These are phyloP conservation scores for Citrullus colocynthis DNA, from an alignment of 306 rosid genomes.

Conservation along the genomic window DNA sequence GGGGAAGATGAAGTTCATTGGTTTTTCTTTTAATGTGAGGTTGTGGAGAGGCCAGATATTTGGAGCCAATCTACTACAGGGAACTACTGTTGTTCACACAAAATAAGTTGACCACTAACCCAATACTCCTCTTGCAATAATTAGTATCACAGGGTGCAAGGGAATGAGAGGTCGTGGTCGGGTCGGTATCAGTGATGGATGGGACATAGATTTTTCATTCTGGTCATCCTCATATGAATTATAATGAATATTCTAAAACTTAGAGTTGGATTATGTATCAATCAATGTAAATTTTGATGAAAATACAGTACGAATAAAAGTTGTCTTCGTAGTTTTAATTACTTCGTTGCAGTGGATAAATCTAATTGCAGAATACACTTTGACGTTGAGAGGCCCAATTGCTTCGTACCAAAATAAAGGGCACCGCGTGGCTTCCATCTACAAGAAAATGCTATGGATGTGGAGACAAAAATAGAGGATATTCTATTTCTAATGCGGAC, in stretches of 20 bases:
- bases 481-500: too few relatives aligned
- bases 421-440: neutral
- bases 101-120: neutral
- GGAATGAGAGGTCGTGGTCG: neutral
- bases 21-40: neutral
- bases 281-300: neutral
- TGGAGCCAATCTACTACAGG: neutral
- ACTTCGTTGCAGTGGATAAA: neutral
- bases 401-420: neutral
- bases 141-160: neutral
- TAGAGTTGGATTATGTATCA: neutral
- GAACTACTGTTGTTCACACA: neutral
- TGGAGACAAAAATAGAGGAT: too few relatives aligned
- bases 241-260: neutral
- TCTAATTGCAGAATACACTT: neutral
- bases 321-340: neutral
- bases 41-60: neutral
- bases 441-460: too few relatives aligned
- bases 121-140: neutral
- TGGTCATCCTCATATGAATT: neutral
- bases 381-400: neutral
- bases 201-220: neutral
- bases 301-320: neutral
- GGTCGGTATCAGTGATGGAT: neutral
- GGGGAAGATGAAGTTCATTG: neutral